Evolutionary conservation across 352 stramenopile species (phyloP).

Genomic region (Phytophthora pluvialis): DNA sequence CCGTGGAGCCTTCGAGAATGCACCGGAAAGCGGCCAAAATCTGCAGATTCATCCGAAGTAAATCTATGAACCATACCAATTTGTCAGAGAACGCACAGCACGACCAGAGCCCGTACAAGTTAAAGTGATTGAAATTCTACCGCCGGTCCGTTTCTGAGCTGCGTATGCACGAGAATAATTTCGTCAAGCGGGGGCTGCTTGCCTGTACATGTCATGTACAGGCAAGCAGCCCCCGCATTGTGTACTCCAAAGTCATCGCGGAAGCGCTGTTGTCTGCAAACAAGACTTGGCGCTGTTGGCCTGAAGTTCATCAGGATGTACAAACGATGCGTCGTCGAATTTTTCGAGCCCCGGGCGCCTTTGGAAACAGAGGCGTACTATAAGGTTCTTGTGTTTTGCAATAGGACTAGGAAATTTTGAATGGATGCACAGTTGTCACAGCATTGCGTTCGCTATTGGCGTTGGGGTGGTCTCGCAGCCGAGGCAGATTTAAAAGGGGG

Average conservation of each 20-base stretch:
- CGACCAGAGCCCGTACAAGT: background rate
- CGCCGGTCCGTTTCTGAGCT: background rate
- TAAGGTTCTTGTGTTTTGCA: too few relatives aligned
- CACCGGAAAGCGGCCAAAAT: slow-evolving; percentile 14
- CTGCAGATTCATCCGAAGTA: slow-evolving; percentile 29
- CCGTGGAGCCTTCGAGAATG: slow-evolving; percentile 5
- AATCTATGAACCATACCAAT: slow-evolving; percentile 23
- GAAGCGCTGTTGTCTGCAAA: background rate
- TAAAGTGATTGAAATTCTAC: slow-evolving; percentile 25
- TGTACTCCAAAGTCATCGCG: background rate
- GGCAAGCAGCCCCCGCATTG: too few relatives aligned
- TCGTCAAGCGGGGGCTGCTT: background rate
- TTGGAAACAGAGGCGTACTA: too few relatives aligned
- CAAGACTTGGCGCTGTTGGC: background rate
- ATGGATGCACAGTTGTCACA: background rate
- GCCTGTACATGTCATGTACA: too few relatives aligned
- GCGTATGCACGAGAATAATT: slow-evolving; percentile 9
- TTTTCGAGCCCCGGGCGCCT: background rate
- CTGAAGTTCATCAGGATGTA: slow-evolving; percentile 1
- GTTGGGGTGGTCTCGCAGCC: background rate
- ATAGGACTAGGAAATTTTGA: too few relatives aligned
- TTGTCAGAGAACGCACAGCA: slow-evolving; percentile 3
- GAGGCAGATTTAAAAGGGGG: background rate
- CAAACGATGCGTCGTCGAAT: background rate
- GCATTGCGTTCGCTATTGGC: background rate